Conservation (phyloP, 495 filamentous ascomycete genomes). For the Trichoderma erinaceum region DNA sequence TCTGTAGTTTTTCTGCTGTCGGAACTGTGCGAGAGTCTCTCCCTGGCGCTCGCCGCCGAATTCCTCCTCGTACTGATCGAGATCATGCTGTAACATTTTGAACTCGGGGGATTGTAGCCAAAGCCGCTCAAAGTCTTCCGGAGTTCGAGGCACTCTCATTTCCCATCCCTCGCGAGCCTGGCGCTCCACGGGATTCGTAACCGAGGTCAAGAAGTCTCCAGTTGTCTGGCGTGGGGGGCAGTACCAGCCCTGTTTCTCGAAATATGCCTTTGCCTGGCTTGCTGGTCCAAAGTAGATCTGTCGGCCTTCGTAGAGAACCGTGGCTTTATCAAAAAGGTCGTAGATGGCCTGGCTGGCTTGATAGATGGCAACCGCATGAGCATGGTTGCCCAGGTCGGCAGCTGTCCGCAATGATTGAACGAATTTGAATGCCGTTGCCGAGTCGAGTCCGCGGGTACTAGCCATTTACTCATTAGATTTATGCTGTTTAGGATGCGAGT, state of each 20-base stretch:
- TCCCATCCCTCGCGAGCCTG: slow-evolving; percentile 59
- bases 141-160: slow-evolving; percentile 53
- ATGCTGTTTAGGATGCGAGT: not conserved
- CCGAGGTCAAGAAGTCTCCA: slow-evolving; percentile 68
- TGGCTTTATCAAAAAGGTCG: slow-evolving; percentile 57
- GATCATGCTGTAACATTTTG: slow-evolving; percentile 51
- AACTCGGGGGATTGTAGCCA: slow-evolving; percentile 42
- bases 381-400: slow-evolving; percentile 45
- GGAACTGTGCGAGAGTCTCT: slow-evolving; percentile 20
- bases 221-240: slow-evolving; percentile 65
- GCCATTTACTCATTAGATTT: not conserved
- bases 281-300: slow-evolving; percentile 61
- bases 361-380: slow-evolving; percentile 63
- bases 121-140: slow-evolving; percentile 53
- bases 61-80: slow-evolving; percentile 51
- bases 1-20: slow-evolving; percentile 25
- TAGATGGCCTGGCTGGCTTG: slow-evolving; percentile 68
- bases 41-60: slow-evolving; percentile 42
- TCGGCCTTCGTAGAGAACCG: slow-evolving; percentile 56
- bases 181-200: slow-evolving; percentile 70
- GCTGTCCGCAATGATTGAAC: slow-evolving; percentile 41
- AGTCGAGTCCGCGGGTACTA: slow-evolving; percentile 49
- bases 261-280: slow-evolving; percentile 49
- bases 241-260: slow-evolving; percentile 54
- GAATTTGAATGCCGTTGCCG: slow-evolving; percentile 45